These are phyloP conservation scores for Abelmoschus esculentus DNA, from an alignment of 345 rosid genomes.

Conservation along the genomic window DNA sequence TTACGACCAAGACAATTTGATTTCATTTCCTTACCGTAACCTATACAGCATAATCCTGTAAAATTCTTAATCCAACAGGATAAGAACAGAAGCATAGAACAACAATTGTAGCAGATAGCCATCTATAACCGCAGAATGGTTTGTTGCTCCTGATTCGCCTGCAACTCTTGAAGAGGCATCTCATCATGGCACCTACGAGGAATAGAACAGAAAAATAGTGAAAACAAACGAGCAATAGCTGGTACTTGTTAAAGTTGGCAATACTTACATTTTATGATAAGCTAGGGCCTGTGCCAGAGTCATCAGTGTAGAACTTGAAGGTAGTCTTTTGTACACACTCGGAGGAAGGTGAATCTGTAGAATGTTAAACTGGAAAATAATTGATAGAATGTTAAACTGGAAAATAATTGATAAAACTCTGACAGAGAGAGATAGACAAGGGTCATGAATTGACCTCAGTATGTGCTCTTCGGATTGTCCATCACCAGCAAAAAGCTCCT, in stretches of 20 bases:
- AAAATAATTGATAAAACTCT: neutral
- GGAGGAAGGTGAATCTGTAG: constrained; percentile 89
- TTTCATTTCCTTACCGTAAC: neutral
- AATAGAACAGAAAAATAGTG: neutral
- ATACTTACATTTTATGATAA: constrained; percentile 76
- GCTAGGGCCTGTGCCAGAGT: constrained; percentile 90
- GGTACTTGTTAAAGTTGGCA: neutral
- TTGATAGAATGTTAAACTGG: neutral
- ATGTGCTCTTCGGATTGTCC: constrained; percentile 60
- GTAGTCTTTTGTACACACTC: constrained; percentile 73
- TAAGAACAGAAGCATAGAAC: neutral
- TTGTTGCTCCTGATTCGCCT: too few species aligned
- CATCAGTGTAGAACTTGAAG: constrained; percentile 75
- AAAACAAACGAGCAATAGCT: neutral
- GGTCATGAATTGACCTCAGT: constrained; percentile 52
- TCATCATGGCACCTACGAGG: constrained; percentile 65
- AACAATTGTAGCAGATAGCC: neutral
- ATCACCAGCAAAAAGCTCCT: constrained; percentile 83
- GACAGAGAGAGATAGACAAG: too few species aligned
- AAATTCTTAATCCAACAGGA: neutral
- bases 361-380: neutral
- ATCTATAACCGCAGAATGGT: constrained; percentile 39
- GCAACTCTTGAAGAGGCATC: too few species aligned
- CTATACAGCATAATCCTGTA: neutral
- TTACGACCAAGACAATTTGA: neutral